Evolutionary conservation across 2,329 filamentous ascomycete genomes (phyloP), one percentile per base, ranked within the genome.

Genomic region (Xylariaceae sp.): DNA sequence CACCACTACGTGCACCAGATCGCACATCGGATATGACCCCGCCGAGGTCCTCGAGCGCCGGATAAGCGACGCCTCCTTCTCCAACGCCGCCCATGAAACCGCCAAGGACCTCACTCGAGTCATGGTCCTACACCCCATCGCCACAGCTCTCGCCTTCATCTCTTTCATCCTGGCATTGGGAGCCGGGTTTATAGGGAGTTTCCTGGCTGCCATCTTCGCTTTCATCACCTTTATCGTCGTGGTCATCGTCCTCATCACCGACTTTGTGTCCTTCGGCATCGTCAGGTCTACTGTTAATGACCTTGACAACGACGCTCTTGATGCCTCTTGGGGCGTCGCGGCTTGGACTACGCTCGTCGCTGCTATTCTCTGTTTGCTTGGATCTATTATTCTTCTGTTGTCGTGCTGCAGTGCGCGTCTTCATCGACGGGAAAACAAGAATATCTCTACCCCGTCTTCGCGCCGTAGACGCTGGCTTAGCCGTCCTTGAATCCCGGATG

Each of bases 301-400:
- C 27, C 64, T 68, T 35, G 74, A 76, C 34, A 64, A 27, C 27
- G 27, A 32, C 27, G 19, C 4, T 40, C 50, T 53, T 44, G 19
- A 11, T 3, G 83, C 83, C 27, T 64, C 67, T 42, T 87, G 76
- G 69, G 75, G 77, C 34, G 64, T 73, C 2, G 83, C 74, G 12
- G 76, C 84, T 42, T 87, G 83, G 83, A 79, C 80, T 7, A 69
- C 80, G 1, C 72, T 87, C 11, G 82, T 71, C 6, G 76, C 78
- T 1, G 80, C 80, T 58, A 71, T 84, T 56, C 74, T 76, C 61
- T 71, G 77, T 26, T 74, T 86, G 50, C 55, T 85, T 30, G 83
- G 76, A 6, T 77, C 78, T 26, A 58, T 83, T 51, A 61, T 86
- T 48, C 76, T 86, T 54, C 78, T 87, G 62, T 72, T 85, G 61